Evolutionary conservation across 176 grass and related monocot genomes (phyloP).

Genomic region (Triticum monococcum): DNA sequence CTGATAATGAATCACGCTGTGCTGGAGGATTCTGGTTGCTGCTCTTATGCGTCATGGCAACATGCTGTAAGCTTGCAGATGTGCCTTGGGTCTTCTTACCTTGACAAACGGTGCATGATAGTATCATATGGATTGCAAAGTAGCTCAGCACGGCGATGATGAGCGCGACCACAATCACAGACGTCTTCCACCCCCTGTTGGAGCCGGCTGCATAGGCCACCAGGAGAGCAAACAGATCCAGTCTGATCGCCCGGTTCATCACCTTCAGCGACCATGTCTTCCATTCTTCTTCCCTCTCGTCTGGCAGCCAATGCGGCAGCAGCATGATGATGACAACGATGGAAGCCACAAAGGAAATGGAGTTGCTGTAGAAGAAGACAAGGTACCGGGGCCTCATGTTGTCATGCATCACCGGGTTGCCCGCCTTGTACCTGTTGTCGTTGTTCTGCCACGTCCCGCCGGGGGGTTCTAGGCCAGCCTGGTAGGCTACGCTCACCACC

Average conservation of each 20-base stretch:
- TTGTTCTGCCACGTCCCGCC: neutral
- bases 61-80: too few species aligned
- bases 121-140: neutral
- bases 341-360: constrained; percentile 4
- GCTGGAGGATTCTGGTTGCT: neutral
- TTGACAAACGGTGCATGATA: neutral
- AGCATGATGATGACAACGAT: neutral
- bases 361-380: constrained; percentile 17
- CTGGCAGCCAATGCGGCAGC: neutral
- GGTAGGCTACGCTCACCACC: constrained; percentile 21
- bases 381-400: neutral
- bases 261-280: neutral
- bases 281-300: neutral
- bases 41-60: neutral
- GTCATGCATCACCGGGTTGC: neutral
- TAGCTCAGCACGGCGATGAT: neutral
- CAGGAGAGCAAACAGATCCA: constrained; percentile 33
- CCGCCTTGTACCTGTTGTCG: neutral
- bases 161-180: neutral
- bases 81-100: neutral
- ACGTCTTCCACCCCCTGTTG: constrained; percentile 12
- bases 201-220: constrained; percentile 16
- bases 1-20: neutral
- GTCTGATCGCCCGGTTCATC: neutral
- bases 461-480: neutral